Evolutionary conservation across 768 basidiomycete genomes (phyloP).

Genomic region (Glaciozyma antarctica): DNA sequence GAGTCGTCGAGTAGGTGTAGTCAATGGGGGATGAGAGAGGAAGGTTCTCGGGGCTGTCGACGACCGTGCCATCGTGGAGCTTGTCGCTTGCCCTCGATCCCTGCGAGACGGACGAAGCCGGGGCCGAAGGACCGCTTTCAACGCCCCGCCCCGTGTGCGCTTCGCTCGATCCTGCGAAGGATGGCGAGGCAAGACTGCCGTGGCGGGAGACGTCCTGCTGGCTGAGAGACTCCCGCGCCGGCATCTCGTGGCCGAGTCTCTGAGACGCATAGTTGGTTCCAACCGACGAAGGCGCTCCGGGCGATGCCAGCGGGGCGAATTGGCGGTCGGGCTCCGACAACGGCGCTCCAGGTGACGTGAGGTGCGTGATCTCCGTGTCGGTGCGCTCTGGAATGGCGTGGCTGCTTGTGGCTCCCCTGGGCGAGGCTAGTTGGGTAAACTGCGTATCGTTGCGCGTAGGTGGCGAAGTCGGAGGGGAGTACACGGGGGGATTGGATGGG

Average conservation of each 20-base stretch:
- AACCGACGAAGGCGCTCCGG: constrained; percentile 7
- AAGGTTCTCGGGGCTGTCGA: constrained; percentile 16
- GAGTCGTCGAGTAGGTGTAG: constrained; percentile 1
- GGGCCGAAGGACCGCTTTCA: too few species aligned
- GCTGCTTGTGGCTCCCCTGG: neutral
- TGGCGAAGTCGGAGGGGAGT: neutral
- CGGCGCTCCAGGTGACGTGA: neutral
- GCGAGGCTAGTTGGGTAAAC: neutral
- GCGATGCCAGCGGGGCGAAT: constrained; percentile 1
- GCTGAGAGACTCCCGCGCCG: neutral
- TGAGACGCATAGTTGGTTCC: neutral
- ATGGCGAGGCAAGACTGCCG: neutral
- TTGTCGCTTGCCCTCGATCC: neutral
- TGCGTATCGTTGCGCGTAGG: neutral
- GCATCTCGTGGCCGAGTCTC: too few species aligned
- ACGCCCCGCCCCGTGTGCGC: too few species aligned
- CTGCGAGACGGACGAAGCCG: neutral
- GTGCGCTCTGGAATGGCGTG: neutral
- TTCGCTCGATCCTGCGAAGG: neutral
- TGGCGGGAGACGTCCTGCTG: neutral
- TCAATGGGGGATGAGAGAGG: neutral
- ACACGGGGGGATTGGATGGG: neutral
- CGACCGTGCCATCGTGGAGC: constrained; percentile 12
- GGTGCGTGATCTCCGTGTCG: neutral
- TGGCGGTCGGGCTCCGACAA: constrained; percentile 1